Conservation (phyloP, 192 early-diverging fungal species). For the Helicostylum pulchrum region DNA sequence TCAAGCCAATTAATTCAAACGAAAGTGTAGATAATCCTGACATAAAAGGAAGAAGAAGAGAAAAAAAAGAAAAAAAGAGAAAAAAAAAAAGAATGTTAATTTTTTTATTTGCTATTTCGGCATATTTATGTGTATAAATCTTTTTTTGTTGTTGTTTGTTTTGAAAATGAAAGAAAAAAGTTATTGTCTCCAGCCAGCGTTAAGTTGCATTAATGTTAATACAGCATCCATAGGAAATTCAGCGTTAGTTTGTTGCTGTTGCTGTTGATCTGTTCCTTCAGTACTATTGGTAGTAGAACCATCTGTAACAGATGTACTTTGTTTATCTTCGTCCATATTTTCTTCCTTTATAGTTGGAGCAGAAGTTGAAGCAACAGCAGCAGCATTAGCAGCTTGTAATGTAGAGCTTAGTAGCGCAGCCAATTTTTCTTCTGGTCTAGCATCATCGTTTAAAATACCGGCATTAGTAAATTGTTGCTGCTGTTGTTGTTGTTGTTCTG, state of each 20-base stretch:
- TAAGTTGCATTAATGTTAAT: constrained; percentile 44
- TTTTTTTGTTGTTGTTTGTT: constrained; percentile 4
- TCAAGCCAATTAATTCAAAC: constrained; percentile 10
- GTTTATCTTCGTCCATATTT: background rate
- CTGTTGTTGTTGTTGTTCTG: background rate
- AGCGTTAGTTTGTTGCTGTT: constrained; percentile 23
- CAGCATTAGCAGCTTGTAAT: constrained; percentile 2
- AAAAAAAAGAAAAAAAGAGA: background rate
- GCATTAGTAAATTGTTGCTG: background rate
- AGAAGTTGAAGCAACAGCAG: constrained; percentile 2
- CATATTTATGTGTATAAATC: background rate
- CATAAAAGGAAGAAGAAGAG: background rate
- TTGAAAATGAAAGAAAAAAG: background rate
- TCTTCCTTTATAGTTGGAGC: background rate
- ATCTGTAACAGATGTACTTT: background rate
- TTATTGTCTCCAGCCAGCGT: constrained; percentile 39
- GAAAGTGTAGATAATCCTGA: background rate
- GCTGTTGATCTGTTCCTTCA: background rate
- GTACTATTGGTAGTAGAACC: background rate
- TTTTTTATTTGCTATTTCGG: background rate
- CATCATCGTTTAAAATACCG: background rate
- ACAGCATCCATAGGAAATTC: constrained; percentile 49
- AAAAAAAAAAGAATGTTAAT: no score
- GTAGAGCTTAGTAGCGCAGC: constrained; percentile 13
- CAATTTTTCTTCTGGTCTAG: constrained; percentile 12